Percentiles rank a stretch among this genome's conserved stretches.
phyloP scores from a whole-genome alignment of 129 eudicot species.

The Arctium minus region DNA sequence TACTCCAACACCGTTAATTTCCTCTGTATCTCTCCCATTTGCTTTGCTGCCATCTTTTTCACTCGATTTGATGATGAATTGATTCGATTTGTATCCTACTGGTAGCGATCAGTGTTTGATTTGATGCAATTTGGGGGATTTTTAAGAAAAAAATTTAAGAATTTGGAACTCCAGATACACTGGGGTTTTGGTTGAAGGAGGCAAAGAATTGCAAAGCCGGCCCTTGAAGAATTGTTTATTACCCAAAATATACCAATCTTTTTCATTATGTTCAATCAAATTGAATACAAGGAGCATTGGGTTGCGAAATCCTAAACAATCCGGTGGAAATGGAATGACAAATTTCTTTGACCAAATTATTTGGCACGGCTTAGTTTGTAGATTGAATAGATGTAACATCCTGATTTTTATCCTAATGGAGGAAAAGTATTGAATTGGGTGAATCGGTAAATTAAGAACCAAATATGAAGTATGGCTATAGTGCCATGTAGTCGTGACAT shows the following conservation, averaged over 20 bases:
- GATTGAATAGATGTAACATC: too few relatives aligned
- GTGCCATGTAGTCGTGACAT: too few relatives aligned
- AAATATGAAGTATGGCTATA: too few relatives aligned
- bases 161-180: neutral
- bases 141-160: neutral
- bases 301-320: neutral
- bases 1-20: conserved; percentile 65
- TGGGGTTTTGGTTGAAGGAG: conserved; percentile 15
- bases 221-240: conserved; percentile 3
- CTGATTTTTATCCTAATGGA: too few relatives aligned
- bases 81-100: neutral
- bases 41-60: conserved; percentile 78
- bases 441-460: too few relatives aligned
- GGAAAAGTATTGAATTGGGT: too few relatives aligned
- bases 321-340: neutral
- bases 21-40: conserved; percentile 95
- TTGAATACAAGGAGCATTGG: neutral
- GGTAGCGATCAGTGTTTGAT: neutral
- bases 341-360: too few relatives aligned
- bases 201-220: neutral
- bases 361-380: too few relatives aligned
- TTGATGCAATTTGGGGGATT: conserved; percentile 8
- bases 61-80: neutral
- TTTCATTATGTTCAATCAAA: neutral
- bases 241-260: neutral